Percentiles rank a stretch among this genome's conserved stretches.
These are phyloP conservation scores for Pseudocercospora ulei DNA, from an alignment of 2,329 filamentous ascomycete genomes.

Conservation along the genomic window DNA sequence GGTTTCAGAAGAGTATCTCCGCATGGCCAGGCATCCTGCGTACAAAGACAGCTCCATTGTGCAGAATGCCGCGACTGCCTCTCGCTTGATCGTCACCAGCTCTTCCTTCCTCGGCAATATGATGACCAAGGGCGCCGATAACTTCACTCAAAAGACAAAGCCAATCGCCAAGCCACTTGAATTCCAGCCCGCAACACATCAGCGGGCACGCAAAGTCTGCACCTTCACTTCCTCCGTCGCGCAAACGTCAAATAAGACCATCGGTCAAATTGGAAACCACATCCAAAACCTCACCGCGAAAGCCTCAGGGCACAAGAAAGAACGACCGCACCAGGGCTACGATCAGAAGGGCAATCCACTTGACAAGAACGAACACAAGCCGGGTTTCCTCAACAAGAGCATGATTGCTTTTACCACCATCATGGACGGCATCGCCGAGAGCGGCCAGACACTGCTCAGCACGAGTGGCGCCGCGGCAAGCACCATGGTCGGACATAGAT, in stretches of 20 bases:
- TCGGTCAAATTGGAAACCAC: constrained; percentile 70
- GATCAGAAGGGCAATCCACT: constrained; percentile 60
- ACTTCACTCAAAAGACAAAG: constrained; percentile 68
- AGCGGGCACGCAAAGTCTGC: constrained; percentile 78
- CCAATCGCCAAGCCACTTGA: constrained; percentile 72
- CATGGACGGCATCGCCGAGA: constrained; percentile 84
- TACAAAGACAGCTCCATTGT: constrained; percentile 83
- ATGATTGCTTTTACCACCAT: constrained; percentile 94
- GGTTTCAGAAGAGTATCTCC: constrained; percentile 60
- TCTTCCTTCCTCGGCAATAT: constrained; percentile 69
- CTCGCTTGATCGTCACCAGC: constrained; percentile 81
- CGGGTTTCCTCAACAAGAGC: constrained; percentile 86
- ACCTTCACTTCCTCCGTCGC: constrained; percentile 73
- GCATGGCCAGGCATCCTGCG: constrained; percentile 74
- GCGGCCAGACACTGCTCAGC: constrained; percentile 65
- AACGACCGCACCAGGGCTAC: constrained; percentile 48
- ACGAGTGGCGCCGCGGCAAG: constrained; percentile 69
- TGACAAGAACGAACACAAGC: constrained; percentile 57
- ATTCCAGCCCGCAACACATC: constrained; percentile 76
- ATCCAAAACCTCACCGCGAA: constrained; percentile 83
- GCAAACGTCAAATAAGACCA: constrained; percentile 70
- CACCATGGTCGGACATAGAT: constrained; percentile 79
- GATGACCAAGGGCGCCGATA: constrained; percentile 66
- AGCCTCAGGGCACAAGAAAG: constrained; percentile 54
- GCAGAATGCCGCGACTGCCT: constrained; percentile 75